phyloP scores from a whole-genome alignment of 768 basidiomycete species.

The Lactarius quietus region DNA sequence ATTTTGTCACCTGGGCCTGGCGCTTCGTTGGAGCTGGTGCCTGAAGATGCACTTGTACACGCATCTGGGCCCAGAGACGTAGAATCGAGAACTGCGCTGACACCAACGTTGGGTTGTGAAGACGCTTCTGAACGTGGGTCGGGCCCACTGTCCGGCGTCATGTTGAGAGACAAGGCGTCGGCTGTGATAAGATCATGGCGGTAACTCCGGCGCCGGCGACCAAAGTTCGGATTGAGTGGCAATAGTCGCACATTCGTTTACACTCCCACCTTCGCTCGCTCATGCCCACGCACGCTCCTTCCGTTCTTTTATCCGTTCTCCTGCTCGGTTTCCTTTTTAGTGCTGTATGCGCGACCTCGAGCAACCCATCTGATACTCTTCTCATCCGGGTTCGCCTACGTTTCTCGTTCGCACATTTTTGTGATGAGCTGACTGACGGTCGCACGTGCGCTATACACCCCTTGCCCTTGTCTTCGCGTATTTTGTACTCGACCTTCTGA shows the following conservation, averaged over 20 bases:
- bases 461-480: slow-evolving; percentile 1
- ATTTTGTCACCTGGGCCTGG: not conserved
- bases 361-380: slow-evolving; percentile 4
- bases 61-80: not conserved
- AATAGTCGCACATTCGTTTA: not conserved
- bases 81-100: not conserved
- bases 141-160: not conserved
- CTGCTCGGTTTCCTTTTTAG: slow-evolving; percentile 7
- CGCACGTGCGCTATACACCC: slow-evolving; percentile 27
- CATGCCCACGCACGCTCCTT: slow-evolving; percentile 7
- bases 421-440: slow-evolving; percentile 15
- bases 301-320: slow-evolving; percentile 19
- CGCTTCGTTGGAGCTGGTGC: not conserved
- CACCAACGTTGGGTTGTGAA: not conserved
- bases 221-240: not conserved
- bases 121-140: not conserved
- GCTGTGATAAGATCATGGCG: slow-evolving; percentile 1
- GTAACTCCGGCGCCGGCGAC: not conserved
- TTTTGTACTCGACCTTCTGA: slow-evolving; percentile 6
- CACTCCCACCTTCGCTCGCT: slow-evolving; percentile 2
- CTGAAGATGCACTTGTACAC: not conserved
- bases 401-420: slow-evolving; percentile 5
- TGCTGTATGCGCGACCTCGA: slow-evolving; percentile 11
- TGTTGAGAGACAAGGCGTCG: not conserved
- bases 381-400: slow-evolving; percentile 19